phyloP scores from a whole-genome alignment of 129 eudicot genomes.

The Escallonia rubra region DNA sequence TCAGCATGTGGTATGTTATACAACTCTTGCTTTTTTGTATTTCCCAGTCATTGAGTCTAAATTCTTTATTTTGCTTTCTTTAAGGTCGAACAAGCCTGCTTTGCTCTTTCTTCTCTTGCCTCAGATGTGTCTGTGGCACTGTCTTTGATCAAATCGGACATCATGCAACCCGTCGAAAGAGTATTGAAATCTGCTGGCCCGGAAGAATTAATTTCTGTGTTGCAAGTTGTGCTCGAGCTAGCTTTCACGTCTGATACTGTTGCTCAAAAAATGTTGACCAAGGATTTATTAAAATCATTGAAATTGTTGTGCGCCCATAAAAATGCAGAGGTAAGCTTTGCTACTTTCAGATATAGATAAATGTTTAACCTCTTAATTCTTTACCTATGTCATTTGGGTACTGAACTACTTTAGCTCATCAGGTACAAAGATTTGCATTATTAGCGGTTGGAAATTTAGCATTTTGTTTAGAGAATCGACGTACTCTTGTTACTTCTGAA shows the following conservation, averaged over 20 bases:
- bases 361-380: too few relatives aligned
- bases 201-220: slow-evolving; percentile 81
- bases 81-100: slow-evolving; percentile 97
- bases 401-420: not conserved
- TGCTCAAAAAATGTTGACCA: slow-evolving; percentile 82
- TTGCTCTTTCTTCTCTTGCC: slow-evolving; percentile 95
- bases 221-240: slow-evolving; percentile 78
- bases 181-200: slow-evolving; percentile 69
- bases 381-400: not conserved
- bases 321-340: slow-evolving; percentile 67
- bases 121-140: slow-evolving; percentile 84
- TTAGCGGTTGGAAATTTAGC: slow-evolving; percentile 84
- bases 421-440: slow-evolving; percentile 90
- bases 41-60: slow-evolving; percentile 7
- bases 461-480: slow-evolving; percentile 78
- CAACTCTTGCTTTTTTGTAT: slow-evolving; percentile 5
- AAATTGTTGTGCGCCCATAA: slow-evolving; percentile 80
- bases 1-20: slow-evolving; percentile 86
- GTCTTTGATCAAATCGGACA: slow-evolving; percentile 90
- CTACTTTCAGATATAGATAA: not conserved
- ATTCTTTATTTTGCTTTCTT: slow-evolving; percentile 5
- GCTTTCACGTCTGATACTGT: slow-evolving; percentile 77
- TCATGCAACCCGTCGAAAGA: slow-evolving; percentile 86
- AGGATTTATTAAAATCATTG: slow-evolving; percentile 78
- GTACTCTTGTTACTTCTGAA: slow-evolving; percentile 75